Conservation (phyloP, 441 rosid species). For the Capsella rubella region DNA sequence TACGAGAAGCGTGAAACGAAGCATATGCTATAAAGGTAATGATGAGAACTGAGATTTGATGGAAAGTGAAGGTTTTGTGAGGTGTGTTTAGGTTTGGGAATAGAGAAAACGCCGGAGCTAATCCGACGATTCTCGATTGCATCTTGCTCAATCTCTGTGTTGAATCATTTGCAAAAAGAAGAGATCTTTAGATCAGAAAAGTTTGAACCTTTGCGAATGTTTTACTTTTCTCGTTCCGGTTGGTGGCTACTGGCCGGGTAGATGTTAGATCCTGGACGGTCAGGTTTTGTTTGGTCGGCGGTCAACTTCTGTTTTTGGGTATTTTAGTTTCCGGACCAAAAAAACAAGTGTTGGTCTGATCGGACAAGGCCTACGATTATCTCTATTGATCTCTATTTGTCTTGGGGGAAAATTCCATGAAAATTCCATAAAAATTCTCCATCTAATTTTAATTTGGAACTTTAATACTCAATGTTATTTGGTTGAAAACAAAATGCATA, state of each 20-base stretch:
- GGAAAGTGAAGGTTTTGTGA: constrained; percentile 65
- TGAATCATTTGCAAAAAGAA: constrained; percentile 8
- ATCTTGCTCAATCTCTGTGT: constrained; percentile 33
- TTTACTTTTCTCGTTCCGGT: constrained; percentile 5
- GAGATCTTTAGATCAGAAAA: neutral
- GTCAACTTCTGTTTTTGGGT: too few relatives aligned
- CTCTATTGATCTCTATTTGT: too few relatives aligned
- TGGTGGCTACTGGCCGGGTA: constrained; percentile 17
- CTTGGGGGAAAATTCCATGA: too few relatives aligned
- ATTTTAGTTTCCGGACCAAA: too few relatives aligned
- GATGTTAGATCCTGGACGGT: neutral
- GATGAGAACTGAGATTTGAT: constrained; percentile 59
- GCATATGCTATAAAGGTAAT: constrained; percentile 89
- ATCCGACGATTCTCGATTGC: constrained; percentile 47
- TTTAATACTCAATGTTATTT: too few relatives aligned
- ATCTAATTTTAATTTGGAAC: too few relatives aligned
- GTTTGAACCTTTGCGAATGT: neutral
- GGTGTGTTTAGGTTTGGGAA: constrained; percentile 72
- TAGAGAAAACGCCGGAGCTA: constrained; percentile 60
- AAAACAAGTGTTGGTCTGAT: too few relatives aligned
- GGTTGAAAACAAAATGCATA: too few relatives aligned
- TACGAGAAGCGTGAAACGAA: constrained; percentile 94
- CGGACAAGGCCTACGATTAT: too few relatives aligned
- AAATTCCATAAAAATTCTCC: too few relatives aligned
- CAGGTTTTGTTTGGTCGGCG: too few relatives aligned